Evolutionary conservation across 2,329 filamentous ascomycete species (phyloP).

Genomic region (Thermothelomyces thermophilus): DNA sequence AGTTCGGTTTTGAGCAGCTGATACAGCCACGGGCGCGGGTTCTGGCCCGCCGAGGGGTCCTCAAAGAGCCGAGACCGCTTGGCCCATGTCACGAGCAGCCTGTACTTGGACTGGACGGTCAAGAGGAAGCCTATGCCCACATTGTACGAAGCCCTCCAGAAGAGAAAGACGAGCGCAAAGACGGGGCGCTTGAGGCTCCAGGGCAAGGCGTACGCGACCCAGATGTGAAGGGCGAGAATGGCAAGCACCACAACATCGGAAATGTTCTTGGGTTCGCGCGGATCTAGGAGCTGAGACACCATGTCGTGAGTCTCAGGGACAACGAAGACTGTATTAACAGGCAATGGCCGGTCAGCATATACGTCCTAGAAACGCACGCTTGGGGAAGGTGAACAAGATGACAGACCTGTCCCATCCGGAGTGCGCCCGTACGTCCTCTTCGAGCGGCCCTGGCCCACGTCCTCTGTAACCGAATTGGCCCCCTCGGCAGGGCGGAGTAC

Average conservation of each 20-base stretch:
- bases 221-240: constrained; percentile 69
- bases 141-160: constrained; percentile 92
- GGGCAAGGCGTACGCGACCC: constrained; percentile 68
- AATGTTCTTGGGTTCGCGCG: constrained; percentile 89
- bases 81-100: constrained; percentile 80
- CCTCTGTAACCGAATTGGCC: not conserved
- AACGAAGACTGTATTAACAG: constrained; percentile 68
- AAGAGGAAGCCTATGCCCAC: constrained; percentile 86
- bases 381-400: not conserved
- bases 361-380: not conserved
- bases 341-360: constrained; percentile 7
- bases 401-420: constrained; percentile 80
- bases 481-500: not conserved
- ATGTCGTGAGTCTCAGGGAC: constrained; percentile 97
- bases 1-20: constrained; percentile 78
- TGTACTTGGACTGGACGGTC: constrained; percentile 83
- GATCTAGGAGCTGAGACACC: constrained; percentile 94
- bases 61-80: constrained; percentile 82
- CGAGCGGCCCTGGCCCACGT: constrained; percentile 7
- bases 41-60: constrained; percentile 69
- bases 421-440: constrained; percentile 88
- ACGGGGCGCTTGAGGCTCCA: constrained; percentile 61
- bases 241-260: constrained; percentile 76
- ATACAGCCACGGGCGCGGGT: constrained; percentile 78
- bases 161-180: constrained; percentile 78